Base-by-base conservation (phyloP, 495 filamentous ascomycete species). In the Amphirosellinia nigrospora region DNA sequence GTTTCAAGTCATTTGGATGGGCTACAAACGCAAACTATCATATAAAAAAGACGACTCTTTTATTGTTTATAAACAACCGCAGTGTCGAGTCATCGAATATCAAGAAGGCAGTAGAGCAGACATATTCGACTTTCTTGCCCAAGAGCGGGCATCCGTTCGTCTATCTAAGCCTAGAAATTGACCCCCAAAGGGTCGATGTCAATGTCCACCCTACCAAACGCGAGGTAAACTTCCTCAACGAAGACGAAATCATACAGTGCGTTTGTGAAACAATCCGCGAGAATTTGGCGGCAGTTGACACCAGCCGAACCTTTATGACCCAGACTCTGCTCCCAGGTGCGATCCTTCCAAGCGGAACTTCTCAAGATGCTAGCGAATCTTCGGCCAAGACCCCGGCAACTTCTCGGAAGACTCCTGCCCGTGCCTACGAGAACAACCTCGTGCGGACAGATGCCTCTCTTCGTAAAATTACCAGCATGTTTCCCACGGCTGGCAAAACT, bases 151-250 rank as follows among this genome's bases (percentile, higher is more conserved):
- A 98, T 77, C 96, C 96, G 0, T 98, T 98, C 78, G 83, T 94
- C 55, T 99, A 98, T 75, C 85, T 99, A 36, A 96, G 92, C 73
- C 84, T 99, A 1, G 93, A 97, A 66, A 95, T 99, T 70, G 94
- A 98, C 69, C 96, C 96, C 10, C 88, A 92, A 46, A 88, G 94
- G 16, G 93, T 99, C 3, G 96, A 99, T 79, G 96, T 99, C 75
- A 99, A 99, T 74, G 90, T 99, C 0, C 96, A 99, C 77, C 96
- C 96, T 5, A 98, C 96, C 3, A 99, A 99, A 78, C 87, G 95
- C 61, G 96, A 99, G 78, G 96, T 99, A 36, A 97, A 98, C 77
- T 98, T 99, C 77, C 86, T 99, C 4, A 97, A 98, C 71, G 96
- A 99, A 77, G 96, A 98, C 73, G 96, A 98, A 72, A 97, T 98